Evolutionary conservation across 257 asterid genomes (phyloP), one percentile per base, ranked within the genome.

Genomic region (Salvia rosmarinus): DNA sequence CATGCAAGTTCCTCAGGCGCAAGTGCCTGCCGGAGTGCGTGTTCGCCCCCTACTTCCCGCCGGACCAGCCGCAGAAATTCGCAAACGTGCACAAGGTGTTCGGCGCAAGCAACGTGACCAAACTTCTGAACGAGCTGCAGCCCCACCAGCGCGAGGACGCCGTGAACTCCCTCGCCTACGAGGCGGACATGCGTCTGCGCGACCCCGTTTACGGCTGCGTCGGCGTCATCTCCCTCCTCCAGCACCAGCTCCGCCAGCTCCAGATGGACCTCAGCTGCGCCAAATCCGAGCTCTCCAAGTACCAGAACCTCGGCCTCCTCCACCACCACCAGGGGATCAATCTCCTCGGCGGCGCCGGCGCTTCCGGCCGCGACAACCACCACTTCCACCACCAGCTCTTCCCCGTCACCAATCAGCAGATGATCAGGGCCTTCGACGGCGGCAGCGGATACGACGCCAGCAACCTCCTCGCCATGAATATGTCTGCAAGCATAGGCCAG

Each of bases 131-230:
- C 64, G 95, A 88, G 74, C 85, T 88, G 28, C 95, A 85, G 78
- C 91, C 95, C 28, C 88, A 84, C 65, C 95, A 88, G 77, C 84
- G 95, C 8, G 95, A 88, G 5, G 94, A 87, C 79, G 93, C 93
- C 14, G 90, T 87, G 25, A 87, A 87, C 63, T 85, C 90, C 30
- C 80, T 87, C 1, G 94, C 94, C 11, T 87, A 87, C 73, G 94
- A 87, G 60, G 94, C 94, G 0, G 94, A 87, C 64, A 87, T 87
- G 94, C 83, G 94, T 6, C 87, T 87, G n/a, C 89, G 94, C 19
- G 94, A 87, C 80, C 94, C 94, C 11, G 90, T 87, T 61, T 87
- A 87, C 75, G 94, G 94, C 61, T 87, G 94, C 80, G 94, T 87
- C 12, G 94, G 94, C 72, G 94, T 87, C n/a, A 87, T 87, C 66